Base-by-base conservation (phyloP, 106 monocot species). In the Chionographis japonica region DNA sequence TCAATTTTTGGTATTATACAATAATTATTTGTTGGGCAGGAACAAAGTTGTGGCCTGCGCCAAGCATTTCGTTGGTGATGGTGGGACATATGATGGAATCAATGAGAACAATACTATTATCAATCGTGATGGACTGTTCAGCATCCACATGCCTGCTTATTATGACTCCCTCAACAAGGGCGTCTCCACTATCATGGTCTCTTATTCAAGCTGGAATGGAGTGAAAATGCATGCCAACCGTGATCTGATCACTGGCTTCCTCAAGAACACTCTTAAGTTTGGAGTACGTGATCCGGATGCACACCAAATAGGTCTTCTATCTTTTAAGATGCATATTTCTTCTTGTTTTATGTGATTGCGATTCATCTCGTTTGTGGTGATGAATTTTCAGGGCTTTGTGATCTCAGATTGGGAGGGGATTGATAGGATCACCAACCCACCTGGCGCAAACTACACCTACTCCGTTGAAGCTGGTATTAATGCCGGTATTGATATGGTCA, bases 61-160 rank as follows among this genome's bases (percentile, higher is more conserved):
- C 0, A 68, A 68, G 55, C 68, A 68, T 18, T 68, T 19, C 36
- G 68, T 68, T 17, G 68, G 68, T 40, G 68, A 68, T 56, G 68
- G 68, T 41, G 68, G 68, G 8, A 68, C 68, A 7, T 37, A 56
- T 38, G 11, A 56, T 7, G 68, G 68, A 56, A 56, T 68, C 50
- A 40, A 68, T 56, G 68, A 54, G 55, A 56, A 56, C 37, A 56
- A 68, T 18, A 68, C 68, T 3, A 54, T 56, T 6, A 41, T 68
- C 39, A 17, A 38, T 10, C 39, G 40, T 1, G 37, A 56, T n/a
- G 68, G 40, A 13, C 55, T 68, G 8, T 52, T 56, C 50, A 56
- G 55, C 56, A 56, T 68, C 56, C 68, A 68, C 56, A 68, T 68
- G 68, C 68, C 68, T 16, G 68, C 68, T 17, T 68, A 68, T 35